Base-by-base conservation (phyloP, 805 yeast species). In the Candida nitratophila region DNA sequence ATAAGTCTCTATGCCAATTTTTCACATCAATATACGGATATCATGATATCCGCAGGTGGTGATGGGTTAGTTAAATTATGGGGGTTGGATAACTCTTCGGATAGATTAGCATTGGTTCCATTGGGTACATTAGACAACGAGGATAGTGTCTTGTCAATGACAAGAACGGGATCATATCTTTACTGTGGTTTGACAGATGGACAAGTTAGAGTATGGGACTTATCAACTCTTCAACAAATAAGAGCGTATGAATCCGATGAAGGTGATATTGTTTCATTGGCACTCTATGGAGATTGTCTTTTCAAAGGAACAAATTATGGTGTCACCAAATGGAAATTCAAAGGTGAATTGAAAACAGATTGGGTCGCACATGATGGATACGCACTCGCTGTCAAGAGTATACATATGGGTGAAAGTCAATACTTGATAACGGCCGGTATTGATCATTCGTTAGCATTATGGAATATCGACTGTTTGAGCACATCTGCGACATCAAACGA, bases 1-100 rank as follows among this genome's bases (percentile, higher is more conserved):
- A 35, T 45, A 19, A 50, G 41, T 19, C 12, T 34, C 7, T 34
- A 34, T 47, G 48, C 5, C 45, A 52, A 11, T 29, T 61, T 38
- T 9, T 22, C 30, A 15, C 14, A 14, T 26, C 24, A 49, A n/a
- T 54, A 43, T 37, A 47, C 61, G 5, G 74, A 72, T 33, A 59
- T 66, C 10, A 56, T 85, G 8, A 62, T 83, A 4, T 71, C 86
- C 2, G 91, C 95, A 24, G 95, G 96, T 41, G 98, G 98, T 39
- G 98, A 93, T 64, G 98, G 97, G 0, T 53, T 74, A 9, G 76
- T 84, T n/a, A 86, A 86, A 53, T 60, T 88, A 12, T 91, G 98
- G 98, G 75, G 77, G 0, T 54, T 79, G 24, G 30, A n/a, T 14
- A n/a, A 7, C 5, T 7, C 6, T 15, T 11, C 33, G 8, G 39